A percentile compares a stretch with the other conserved stretches of the same genome.
These are phyloP conservation scores for Halophytophthora polymorphica DNA, from an alignment of 352 stramenopile genomes.

Conservation along the genomic window DNA sequence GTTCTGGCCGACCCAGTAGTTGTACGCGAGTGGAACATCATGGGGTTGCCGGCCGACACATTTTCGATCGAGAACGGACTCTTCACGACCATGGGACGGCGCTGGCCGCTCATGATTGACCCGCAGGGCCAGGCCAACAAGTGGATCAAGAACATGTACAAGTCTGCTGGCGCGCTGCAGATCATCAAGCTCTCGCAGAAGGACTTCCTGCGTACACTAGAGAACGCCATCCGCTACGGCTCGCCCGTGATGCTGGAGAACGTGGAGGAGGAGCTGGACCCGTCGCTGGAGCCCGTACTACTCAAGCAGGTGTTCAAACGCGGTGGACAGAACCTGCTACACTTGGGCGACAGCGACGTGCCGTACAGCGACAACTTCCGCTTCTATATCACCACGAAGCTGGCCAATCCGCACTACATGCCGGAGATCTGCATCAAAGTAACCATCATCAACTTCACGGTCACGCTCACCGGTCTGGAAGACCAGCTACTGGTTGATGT, in stretches of 20 bases:
- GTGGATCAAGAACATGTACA: conserved; percentile 94
- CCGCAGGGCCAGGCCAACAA: conserved; percentile 93
- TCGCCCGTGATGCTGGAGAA: conserved; percentile 92
- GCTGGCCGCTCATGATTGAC: conserved; percentile 94
- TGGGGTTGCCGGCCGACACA: conserved; percentile 88
- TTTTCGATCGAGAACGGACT: conserved; percentile 94
- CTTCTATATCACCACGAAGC: conserved; percentile 94
- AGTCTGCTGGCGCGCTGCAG: conserved; percentile 64
- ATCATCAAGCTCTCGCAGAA: conserved; percentile 93
- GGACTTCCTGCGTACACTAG: conserved; percentile 89
- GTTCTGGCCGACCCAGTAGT: conserved; percentile 83
- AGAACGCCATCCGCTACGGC: conserved; percentile 91
- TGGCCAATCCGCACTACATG: conserved; percentile 94
- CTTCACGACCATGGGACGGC: conserved; percentile 87
- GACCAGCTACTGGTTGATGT: conserved; percentile 93
- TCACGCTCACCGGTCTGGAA: conserved; percentile 90
- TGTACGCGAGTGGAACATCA: conserved; percentile 91
- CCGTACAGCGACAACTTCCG: conserved; percentile 91
- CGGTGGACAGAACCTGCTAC: conserved; percentile 84
- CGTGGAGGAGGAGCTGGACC: conserved; percentile 92
- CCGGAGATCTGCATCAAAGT: conserved; percentile 95
- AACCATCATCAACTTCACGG: conserved; percentile 94
- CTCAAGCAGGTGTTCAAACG: conserved; percentile 94
- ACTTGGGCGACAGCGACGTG: conserved; percentile 91
- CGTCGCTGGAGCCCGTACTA: conserved; percentile 90